These are phyloP conservation scores for Dactylonectria macrodidyma DNA, from an alignment of 2,329 filamentous ascomycete species.

Conservation along the genomic window DNA sequence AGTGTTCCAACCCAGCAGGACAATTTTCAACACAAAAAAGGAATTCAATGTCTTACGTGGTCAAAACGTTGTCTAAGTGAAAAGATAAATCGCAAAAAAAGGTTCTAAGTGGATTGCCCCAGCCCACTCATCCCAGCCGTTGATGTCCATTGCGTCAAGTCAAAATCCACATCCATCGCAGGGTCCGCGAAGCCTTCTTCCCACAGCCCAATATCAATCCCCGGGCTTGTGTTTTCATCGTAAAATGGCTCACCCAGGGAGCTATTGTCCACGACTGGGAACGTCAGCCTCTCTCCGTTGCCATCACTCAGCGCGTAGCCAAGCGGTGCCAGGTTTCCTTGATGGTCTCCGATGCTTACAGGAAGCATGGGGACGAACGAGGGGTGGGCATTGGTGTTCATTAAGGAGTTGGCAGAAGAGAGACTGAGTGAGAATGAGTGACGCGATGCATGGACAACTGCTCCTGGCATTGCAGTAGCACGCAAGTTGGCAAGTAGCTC, in stretches of 20 bases:
- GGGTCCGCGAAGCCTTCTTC: slow-evolving; percentile 57
- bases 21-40: no score
- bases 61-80: no score
- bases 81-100: no score
- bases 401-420: background rate
- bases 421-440: background rate
- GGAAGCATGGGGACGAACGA: background rate
- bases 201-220: slow-evolving; percentile 55
- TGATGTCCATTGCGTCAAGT: slow-evolving; percentile 48
- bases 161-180: slow-evolving; percentile 51
- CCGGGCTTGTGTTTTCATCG: slow-evolving; percentile 45
- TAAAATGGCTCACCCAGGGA: slow-evolving; percentile 49
- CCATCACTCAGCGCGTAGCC: background rate
- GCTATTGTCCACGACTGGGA: slow-evolving; percentile 49
- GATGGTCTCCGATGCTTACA: background rate
- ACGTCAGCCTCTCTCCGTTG: slow-evolving; percentile 34
- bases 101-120: background rate
- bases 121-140: slow-evolving; percentile 22
- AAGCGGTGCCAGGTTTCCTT: background rate
- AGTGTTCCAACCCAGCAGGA: no score
- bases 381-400: background rate
- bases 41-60: no score
- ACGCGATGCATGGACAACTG: background rate
- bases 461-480: background rate
- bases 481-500: slow-evolving; percentile 15